A percentile compares a stretch with the other conserved stretches of the same genome.
phyloP scores from a whole-genome alignment of 306 rosid genomes.

The Carpinus viminea region DNA sequence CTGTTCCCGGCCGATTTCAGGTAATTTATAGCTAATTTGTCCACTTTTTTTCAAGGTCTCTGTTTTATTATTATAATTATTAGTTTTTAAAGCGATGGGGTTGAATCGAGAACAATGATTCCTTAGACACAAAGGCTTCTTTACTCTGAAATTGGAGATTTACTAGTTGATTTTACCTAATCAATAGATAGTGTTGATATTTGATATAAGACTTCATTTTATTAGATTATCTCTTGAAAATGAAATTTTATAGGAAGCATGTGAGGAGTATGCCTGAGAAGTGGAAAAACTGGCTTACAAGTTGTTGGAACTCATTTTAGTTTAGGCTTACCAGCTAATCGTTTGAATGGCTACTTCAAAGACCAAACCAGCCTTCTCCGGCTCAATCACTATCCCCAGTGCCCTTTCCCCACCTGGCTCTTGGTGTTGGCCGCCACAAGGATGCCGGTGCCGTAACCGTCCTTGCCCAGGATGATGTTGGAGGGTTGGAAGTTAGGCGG shows the following conservation, averaged over 20 bases:
- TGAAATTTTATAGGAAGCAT: slow-evolving; percentile 24
- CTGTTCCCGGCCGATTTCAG: slow-evolving; percentile 52
- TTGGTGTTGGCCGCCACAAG: slow-evolving; percentile 89
- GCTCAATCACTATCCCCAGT: slow-evolving; percentile 72
- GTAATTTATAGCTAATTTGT: slow-evolving; percentile 27
- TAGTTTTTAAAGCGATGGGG: too few species aligned
- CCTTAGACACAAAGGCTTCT: too few species aligned
- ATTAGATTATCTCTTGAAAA: too few species aligned
- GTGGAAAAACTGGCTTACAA: slow-evolving; percentile 65
- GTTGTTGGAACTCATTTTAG: slow-evolving; percentile 63
- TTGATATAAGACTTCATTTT: too few species aligned
- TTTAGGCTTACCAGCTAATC: slow-evolving; percentile 50
- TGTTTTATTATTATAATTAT: too few species aligned
- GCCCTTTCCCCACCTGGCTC: slow-evolving; percentile 65
- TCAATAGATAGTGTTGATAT: too few species aligned
- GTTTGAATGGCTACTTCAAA: slow-evolving; percentile 45
- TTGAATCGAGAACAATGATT: too few species aligned
- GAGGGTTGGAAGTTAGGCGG: slow-evolving; percentile 63
- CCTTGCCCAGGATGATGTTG: slow-evolving; percentile 77
- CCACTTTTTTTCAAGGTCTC: too few species aligned
- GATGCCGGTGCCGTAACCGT: slow-evolving; percentile 70
- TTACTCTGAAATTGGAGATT: too few species aligned
- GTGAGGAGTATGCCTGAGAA: slow-evolving; percentile 51
- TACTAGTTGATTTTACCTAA: too few species aligned
- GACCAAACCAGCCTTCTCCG: slow-evolving; percentile 59